Conservation (phyloP, 139 green algal species). For the Nannochloris sp. region DNA sequence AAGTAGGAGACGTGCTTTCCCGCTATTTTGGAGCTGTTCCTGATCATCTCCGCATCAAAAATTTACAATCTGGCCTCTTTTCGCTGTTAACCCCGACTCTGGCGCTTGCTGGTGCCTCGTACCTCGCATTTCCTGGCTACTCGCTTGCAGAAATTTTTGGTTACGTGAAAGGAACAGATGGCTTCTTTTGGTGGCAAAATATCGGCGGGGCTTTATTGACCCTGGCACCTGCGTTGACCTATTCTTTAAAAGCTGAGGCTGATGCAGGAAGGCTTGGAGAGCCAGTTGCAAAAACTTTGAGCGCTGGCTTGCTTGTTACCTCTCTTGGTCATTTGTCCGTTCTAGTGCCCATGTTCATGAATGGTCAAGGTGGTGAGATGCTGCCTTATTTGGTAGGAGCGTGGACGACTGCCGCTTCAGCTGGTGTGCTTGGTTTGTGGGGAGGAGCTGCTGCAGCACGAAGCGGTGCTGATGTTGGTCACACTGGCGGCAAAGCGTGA, state of each 20-base stretch:
- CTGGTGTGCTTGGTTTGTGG: background rate
- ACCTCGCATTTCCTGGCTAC: conserved; percentile 11
- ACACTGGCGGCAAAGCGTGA: no score
- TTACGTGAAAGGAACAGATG: conserved; percentile 13
- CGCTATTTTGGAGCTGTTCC: conserved; percentile 16
- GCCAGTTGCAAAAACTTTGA: conserved; percentile 5
- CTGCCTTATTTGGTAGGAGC: conserved; percentile 1
- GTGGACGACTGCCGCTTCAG: conserved; percentile 1
- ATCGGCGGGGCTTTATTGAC: conserved; percentile 20
- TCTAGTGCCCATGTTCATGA: background rate
- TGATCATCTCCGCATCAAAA: conserved; percentile 23
- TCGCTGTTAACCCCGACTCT: conserved; percentile 9
- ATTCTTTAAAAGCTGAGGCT: conserved; percentile 11
- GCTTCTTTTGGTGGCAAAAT: conserved; percentile 20
- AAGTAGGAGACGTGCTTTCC: background rate
- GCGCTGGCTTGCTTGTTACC: background rate
- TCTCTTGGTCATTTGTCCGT: conserved; percentile 14
- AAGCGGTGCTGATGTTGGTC: no score
- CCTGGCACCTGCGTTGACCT: conserved; percentile 12
- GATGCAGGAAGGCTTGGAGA: conserved; percentile 3
- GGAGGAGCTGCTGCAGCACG: no score
- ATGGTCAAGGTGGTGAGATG: background rate
- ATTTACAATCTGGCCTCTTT: conserved; percentile 16
- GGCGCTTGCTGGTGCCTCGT: conserved; percentile 15
- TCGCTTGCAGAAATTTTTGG: conserved; percentile 10